Base-by-base conservation (phyloP, 176 grass and related monocot species). In the Themeda triandra region DNA sequence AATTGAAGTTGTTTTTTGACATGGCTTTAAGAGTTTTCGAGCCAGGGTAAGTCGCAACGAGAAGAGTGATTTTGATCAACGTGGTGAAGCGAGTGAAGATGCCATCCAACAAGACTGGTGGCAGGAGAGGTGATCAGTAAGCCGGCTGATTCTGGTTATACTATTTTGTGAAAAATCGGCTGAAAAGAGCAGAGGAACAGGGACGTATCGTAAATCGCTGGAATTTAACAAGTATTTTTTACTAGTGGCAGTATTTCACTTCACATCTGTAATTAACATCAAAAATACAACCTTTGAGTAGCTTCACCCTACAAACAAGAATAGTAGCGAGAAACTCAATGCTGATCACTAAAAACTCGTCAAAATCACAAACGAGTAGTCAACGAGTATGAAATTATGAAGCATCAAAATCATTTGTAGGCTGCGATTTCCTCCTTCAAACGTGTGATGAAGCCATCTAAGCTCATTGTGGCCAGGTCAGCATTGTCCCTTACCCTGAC, bases 401-500 rank as follows among this genome's bases (percentile, higher is more conserved):
- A 32, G n/a, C 27, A 67, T 64, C 49, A 68, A 83, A 67, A 82
- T 92, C 85, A 88, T 81, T 67, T 45, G 85, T 82, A 99, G 49
- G 93, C 85, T 76, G 80, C 88, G 33, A 89, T 76, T 94, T 96
- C 93, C 9, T 83, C 82, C 27, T 44, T 92, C 11, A 96, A 91
- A 62, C 91, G 92, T 78, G 59, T 17, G 11, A 99, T 76, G 23
- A 94, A 35, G 17, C 77, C 91, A 66, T 89, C 89, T 66, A 92
- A 40, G 64, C 77, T 90, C 89, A 85, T 53, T n/a, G 78, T 85
- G 6, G 80, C 75, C 60, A 91, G 88, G 29, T 99, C 90, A 3
- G 89, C 88, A 45, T 63, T 86, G 86, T 96, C 96, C 89, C 96
- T 90, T 56, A 94, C 80, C 68, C 96, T 93, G 18, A 99, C 82